phyloP scores from a whole-genome alignment of 2,329 filamentous ascomycete genomes.

The Aspergillus felis region DNA sequence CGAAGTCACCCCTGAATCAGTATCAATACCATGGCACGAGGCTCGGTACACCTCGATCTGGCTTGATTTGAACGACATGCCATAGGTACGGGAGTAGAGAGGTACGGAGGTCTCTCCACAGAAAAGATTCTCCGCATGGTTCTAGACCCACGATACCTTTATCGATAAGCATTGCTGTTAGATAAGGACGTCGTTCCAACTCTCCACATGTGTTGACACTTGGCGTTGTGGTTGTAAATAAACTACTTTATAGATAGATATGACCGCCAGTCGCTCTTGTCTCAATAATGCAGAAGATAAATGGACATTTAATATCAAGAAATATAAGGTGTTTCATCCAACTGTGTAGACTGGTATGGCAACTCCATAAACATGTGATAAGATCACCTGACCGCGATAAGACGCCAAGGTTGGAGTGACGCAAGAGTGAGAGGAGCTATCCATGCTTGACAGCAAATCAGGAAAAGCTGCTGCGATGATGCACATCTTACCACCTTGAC shows the following conservation, averaged over 20 bases:
- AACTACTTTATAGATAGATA: not conserved
- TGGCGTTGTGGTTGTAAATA: not conserved
- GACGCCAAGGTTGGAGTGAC: slow-evolving; percentile 17
- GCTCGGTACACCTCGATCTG: too few species aligned
- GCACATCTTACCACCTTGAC: slow-evolving; percentile 2
- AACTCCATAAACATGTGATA: not conserved
- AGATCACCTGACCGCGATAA: slow-evolving; percentile 16
- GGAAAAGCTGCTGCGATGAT: slow-evolving; percentile 1
- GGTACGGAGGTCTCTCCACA: not conserved
- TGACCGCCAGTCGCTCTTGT: not conserved
- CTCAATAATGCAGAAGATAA: not conserved
- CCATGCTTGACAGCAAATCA: not conserved
- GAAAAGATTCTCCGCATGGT: not conserved
- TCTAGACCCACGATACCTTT: not conserved
- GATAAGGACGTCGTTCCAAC: not conserved
- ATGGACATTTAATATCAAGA: not conserved
- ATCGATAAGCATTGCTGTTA: not conserved
- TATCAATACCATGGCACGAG: not conserved
- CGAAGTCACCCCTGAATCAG: not conserved
- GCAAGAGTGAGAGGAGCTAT: slow-evolving; percentile 15
- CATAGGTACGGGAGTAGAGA: not conserved
- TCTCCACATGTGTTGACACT: not conserved
- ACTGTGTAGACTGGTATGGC: not conserved
- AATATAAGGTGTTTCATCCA: not conserved
- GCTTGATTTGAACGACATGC: not conserved